These are phyloP conservation scores for Geotrichum fermentans DNA, from an alignment of 1,139 yeast species.

Conservation along the genomic window DNA sequence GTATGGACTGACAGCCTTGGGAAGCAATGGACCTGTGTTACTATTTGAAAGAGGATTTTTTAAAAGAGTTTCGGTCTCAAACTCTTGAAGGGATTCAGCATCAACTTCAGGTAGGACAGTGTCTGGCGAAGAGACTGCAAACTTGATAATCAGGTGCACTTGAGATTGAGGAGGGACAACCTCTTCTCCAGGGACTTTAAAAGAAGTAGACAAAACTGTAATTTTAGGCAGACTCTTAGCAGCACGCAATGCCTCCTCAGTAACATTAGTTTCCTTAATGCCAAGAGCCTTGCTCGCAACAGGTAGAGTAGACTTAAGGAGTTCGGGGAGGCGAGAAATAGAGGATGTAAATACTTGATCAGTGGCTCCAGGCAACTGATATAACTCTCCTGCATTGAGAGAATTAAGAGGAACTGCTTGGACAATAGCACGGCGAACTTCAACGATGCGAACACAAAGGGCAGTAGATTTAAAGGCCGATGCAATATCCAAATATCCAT, in stretches of 20 bases:
- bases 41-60: slow-evolving; percentile 68
- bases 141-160: slow-evolving; percentile 70
- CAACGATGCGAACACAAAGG: slow-evolving; percentile 55
- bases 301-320: slow-evolving; percentile 12
- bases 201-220: slow-evolving; percentile 64
- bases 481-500: slow-evolving; percentile 77
- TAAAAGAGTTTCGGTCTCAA: slow-evolving; percentile 58
- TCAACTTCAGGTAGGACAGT: slow-evolving; percentile 33
- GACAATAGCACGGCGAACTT: slow-evolving; percentile 64
- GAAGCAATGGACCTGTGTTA: slow-evolving; percentile 60
- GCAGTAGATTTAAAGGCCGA: slow-evolving; percentile 71
- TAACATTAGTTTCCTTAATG: slow-evolving; percentile 26
- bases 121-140: slow-evolving; percentile 61
- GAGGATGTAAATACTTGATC: slow-evolving; percentile 3
- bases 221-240: slow-evolving; percentile 68
- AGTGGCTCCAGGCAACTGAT: slow-evolving; percentile 74
- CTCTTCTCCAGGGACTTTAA: slow-evolving; percentile 84
- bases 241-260: slow-evolving; percentile 50
- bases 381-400: slow-evolving; percentile 55
- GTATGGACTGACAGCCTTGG: slow-evolving; percentile 62
- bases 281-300: slow-evolving; percentile 21
- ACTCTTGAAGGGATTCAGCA: slow-evolving; percentile 42
- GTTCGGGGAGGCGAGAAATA: slow-evolving; percentile 2
- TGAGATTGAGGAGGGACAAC: slow-evolving; percentile 70
- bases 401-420: slow-evolving; percentile 66